Conservation (phyloP, 371 early-diverging fungal species). For the Mycotypha africana region DNA sequence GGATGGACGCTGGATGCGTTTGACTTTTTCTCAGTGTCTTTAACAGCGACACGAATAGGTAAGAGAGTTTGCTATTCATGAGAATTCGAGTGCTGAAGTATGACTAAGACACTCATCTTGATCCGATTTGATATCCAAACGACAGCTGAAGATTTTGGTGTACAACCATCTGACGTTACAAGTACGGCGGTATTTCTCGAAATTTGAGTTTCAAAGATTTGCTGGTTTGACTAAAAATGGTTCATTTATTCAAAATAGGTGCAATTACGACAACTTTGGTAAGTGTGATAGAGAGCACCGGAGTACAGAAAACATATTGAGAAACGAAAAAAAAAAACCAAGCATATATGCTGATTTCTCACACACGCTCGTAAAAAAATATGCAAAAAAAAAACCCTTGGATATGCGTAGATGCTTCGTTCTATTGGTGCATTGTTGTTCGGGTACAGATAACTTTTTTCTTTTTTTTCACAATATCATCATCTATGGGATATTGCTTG, state of each 20-base stretch:
- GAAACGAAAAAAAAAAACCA: too few relatives aligned
- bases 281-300: background rate
- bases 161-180: constrained; percentile 49
- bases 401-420: constrained; percentile 56
- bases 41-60: constrained; percentile 41
- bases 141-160: constrained; percentile 50
- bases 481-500: too few relatives aligned
- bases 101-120: too few relatives aligned
- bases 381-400: too few relatives aligned
- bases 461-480: background rate
- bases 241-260: constrained; percentile 16
- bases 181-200: constrained; percentile 34
- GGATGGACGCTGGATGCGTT: constrained; percentile 75
- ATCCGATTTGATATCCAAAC: too few relatives aligned
- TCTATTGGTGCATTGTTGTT: constrained; percentile 70
- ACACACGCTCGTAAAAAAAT: too few relatives aligned
- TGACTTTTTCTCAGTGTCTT: constrained; percentile 63
- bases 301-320: too few relatives aligned
- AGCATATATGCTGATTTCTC: background rate
- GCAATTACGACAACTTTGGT: constrained; percentile 42
- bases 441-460: constrained; percentile 29
- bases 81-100: too few relatives aligned
- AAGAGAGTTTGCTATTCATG: too few relatives aligned
- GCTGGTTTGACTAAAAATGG: too few relatives aligned
- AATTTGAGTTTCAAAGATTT: too few relatives aligned